Evolutionary conservation across 1,139 yeast genomes (phyloP).

Genomic region (Geotrichum australiense): DNA sequence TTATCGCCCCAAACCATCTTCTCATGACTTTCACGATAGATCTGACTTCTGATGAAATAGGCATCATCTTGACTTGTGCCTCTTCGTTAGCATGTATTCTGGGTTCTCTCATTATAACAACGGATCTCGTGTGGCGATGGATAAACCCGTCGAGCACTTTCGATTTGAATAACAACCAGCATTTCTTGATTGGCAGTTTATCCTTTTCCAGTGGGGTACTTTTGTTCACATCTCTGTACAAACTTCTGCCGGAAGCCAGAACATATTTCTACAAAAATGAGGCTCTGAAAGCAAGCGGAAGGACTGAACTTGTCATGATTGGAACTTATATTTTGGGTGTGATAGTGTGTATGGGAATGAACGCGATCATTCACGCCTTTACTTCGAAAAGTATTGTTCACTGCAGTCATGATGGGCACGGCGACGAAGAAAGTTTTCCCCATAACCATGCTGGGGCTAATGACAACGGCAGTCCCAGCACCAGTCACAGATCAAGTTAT

Average conservation of each 20-base stretch:
- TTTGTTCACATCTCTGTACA: slow-evolving; percentile 65
- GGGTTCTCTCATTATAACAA: slow-evolving; percentile 52
- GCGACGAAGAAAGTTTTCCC: no score
- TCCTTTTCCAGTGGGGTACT: slow-evolving; percentile 64
- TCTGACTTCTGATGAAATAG: slow-evolving; percentile 38
- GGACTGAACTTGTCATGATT: slow-evolving; percentile 35
- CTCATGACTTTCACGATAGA: no score
- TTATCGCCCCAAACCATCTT: background rate
- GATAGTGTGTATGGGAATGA: slow-evolving; percentile 50
- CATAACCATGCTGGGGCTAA: background rate
- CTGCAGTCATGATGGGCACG: slow-evolving; percentile 53
- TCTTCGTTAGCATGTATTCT: slow-evolving; percentile 52
- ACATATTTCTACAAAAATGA: slow-evolving; percentile 33
- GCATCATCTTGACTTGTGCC: slow-evolving; percentile 52
- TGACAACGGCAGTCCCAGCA: background rate
- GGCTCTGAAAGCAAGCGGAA: slow-evolving; percentile 20
- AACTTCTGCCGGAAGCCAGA: slow-evolving; percentile 61
- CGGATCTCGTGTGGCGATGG: slow-evolving; percentile 43
- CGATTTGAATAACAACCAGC: slow-evolving; percentile 51
- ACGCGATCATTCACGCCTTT: slow-evolving; percentile 57
- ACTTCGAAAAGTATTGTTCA: slow-evolving; percentile 83
- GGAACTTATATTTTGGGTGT: slow-evolving; percentile 55
- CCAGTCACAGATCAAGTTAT: no score
- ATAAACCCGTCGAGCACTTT: slow-evolving; percentile 37
- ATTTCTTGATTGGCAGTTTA: slow-evolving; percentile 57